These are phyloP conservation scores for Begonia masoniana DNA, from an alignment of 306 rosid genomes.

Conservation along the genomic window DNA sequence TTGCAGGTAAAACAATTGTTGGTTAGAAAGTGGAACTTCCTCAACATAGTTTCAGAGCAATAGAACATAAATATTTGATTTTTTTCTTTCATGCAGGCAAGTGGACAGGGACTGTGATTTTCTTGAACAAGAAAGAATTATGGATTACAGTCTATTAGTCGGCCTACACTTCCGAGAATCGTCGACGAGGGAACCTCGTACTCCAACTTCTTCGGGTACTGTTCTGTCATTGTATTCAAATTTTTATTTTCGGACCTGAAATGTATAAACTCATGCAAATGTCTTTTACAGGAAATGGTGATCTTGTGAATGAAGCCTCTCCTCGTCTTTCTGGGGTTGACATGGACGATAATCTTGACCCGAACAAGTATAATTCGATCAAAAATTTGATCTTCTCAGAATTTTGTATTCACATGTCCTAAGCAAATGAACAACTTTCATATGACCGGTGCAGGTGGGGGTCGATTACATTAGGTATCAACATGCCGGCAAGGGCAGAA, in stretches of 20 bases:
- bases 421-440: neutral
- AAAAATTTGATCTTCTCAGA: neutral
- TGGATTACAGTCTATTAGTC: constrained; percentile 93
- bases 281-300: neutral
- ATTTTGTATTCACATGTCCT: neutral
- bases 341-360: neutral
- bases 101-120: constrained; percentile 86
- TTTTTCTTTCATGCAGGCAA: constrained; percentile 52
- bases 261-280: too few species aligned
- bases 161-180: constrained; percentile 81
- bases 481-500: constrained; percentile 82
- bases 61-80: neutral
- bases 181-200: constrained; percentile 20
- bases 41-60: too few species aligned
- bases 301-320: neutral
- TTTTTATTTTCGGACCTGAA: neutral
- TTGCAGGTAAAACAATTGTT: constrained; percentile 31
- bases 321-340: neutral
- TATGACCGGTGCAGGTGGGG: constrained; percentile 32
- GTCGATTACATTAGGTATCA: constrained; percentile 50
- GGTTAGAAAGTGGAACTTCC: too few species aligned
- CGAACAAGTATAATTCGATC: neutral
- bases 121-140: constrained; percentile 86
- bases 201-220: constrained; percentile 23
- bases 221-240: neutral